A percentile compares a stretch with the other conserved stretches of the same genome.
Conservation (phyloP, 164 flowering plant species). For the Cinnamomum micranthum region DNA sequence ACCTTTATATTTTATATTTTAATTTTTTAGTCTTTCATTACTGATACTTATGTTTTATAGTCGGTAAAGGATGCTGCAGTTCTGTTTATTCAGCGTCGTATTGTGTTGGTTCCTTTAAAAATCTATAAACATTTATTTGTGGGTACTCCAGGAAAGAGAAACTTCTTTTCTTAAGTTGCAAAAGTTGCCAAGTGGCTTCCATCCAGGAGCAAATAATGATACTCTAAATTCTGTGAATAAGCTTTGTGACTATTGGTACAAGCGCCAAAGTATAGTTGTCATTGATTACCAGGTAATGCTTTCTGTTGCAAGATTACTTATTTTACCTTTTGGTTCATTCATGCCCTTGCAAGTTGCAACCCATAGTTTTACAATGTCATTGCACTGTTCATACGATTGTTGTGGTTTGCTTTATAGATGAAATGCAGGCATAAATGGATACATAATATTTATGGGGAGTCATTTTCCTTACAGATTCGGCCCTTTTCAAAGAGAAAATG, state of each 20-base stretch:
- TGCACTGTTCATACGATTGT: background rate
- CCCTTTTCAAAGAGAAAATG: too few species aligned
- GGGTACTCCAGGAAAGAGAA: slow-evolving; percentile 21
- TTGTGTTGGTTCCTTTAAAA: background rate
- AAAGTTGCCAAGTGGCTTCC: slow-evolving; percentile 8
- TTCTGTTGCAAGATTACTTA: background rate
- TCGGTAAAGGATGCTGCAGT: too few species aligned
- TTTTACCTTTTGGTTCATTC: background rate
- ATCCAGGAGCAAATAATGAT: slow-evolving; percentile 22
- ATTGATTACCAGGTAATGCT: slow-evolving; percentile 58
- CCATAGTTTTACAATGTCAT: background rate
- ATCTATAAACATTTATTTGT: slow-evolving; percentile 3
- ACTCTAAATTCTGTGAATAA: slow-evolving; percentile 40
- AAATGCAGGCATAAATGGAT: background rate
- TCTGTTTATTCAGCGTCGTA: too few species aligned
- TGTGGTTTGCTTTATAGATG: background rate
- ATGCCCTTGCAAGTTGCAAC: background rate
- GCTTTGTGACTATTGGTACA: slow-evolving; percentile 54
- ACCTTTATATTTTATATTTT: too few species aligned
- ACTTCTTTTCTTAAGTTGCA: background rate
- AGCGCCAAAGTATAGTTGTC: slow-evolving; percentile 46
- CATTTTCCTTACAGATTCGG: too few species aligned
- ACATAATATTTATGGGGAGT: background rate
- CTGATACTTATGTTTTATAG: background rate
- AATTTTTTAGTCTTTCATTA: background rate